These are phyloP conservation scores for Calonectria naviculata DNA, from an alignment of 2,329 filamentous ascomycete species.

Conservation along the genomic window DNA sequence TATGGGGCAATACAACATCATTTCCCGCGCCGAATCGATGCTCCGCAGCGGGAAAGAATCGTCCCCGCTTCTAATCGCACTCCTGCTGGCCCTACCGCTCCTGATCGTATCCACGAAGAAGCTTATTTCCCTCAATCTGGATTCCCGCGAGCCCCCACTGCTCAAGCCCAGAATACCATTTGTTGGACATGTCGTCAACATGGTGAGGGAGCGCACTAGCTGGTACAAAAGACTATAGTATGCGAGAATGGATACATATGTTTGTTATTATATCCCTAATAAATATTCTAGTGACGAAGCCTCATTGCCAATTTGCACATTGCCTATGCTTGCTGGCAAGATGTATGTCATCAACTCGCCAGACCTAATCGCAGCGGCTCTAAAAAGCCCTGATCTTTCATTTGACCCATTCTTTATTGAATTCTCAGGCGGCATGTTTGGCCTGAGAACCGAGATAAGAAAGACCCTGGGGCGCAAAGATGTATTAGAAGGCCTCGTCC, in stretches of 20 bases:
- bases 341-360: slow-evolving; percentile 57
- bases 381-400: slow-evolving; percentile 52
- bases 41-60: background rate
- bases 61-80: background rate
- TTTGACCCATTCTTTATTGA: slow-evolving; percentile 55
- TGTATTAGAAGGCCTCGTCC: background rate
- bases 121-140: slow-evolving; percentile 8
- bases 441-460: slow-evolving; percentile 4
- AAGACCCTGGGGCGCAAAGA: background rate
- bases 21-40: background rate
- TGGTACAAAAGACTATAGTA: slow-evolving; percentile 22
- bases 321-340: slow-evolving; percentile 54
- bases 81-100: background rate
- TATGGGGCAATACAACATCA: background rate
- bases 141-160: slow-evolving; percentile 23
- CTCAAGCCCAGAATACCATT: slow-evolving; percentile 25
- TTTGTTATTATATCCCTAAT: background rate
- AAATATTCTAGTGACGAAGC: slow-evolving; percentile 24
- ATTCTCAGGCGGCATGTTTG: slow-evolving; percentile 32
- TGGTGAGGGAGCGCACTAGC: slow-evolving; percentile 20
- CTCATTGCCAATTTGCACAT: slow-evolving; percentile 50
- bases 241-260: too few relatives aligned
- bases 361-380: slow-evolving; percentile 48
- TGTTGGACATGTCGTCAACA: slow-evolving; percentile 28
- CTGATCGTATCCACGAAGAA: background rate